These are phyloP conservation scores for Psidium friedrichsthalianum DNA, from an alignment of 345 rosid species.

Conservation along the genomic window DNA sequence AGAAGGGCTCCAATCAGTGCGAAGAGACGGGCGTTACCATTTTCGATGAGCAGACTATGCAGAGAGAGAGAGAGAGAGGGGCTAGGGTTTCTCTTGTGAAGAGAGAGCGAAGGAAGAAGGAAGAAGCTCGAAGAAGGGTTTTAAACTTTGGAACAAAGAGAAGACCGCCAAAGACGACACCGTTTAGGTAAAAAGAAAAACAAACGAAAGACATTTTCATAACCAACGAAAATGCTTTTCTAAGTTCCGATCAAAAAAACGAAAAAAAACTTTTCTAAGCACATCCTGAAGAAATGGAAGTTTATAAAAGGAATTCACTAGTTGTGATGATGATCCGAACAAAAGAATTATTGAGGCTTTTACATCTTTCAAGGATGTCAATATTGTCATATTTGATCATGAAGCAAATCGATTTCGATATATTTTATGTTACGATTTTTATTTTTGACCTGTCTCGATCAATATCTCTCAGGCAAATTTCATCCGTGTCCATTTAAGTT, in stretches of 20 bases:
- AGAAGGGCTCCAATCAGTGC: not conserved
- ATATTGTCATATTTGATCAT: not conserved
- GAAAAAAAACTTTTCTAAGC: no score
- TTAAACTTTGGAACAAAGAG: not conserved
- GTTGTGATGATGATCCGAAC: not conserved
- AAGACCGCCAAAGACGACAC: not conserved
- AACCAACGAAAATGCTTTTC: not conserved
- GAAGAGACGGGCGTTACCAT: not conserved
- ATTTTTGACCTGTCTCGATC: fast-evolving
- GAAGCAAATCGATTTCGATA: not conserved
- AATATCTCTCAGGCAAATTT: not conserved
- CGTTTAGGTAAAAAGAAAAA: not conserved
- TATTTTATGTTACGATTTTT: not conserved
- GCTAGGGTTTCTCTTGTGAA: not conserved
- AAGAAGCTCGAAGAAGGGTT: not conserved
- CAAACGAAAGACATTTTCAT: not conserved
- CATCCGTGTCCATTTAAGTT: not conserved
- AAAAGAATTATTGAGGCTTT: not conserved
- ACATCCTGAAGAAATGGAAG: not conserved
- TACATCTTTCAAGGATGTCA: fast-evolving
- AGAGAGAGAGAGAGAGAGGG: not conserved
- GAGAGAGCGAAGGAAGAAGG: not conserved
- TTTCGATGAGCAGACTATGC: not conserved
- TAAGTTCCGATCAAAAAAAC: no score
- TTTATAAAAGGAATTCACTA: not conserved